Evolutionary conservation across 1,284 basidiomycete genomes (phyloP), one percentile per base, ranked within the genome.

Genomic region (Cystobasidium sp.): DNA sequence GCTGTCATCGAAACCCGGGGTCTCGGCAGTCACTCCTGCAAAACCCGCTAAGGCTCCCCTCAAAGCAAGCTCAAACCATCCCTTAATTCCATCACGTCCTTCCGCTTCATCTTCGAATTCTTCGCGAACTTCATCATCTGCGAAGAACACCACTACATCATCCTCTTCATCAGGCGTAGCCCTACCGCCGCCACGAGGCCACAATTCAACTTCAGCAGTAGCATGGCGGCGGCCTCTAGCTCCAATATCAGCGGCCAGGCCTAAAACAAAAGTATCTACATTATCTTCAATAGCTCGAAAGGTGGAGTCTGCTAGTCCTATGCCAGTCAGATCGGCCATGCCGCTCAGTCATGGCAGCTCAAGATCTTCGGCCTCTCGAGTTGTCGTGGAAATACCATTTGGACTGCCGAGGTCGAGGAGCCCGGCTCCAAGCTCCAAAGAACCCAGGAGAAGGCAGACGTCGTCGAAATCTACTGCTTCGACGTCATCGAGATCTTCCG

Each of bases 121-220:
- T n/a, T 31, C 31, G 31, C 43, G 47, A 14, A 18, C 61, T 47
- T 63, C 41, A 49, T 41, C 59, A 41, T 24, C 20, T 7, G 6
- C 44, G 44, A 63, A 5, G 6, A n/a, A 47, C 6, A 22, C 61
- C 41, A 24, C 16, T 22, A 46, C 55, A 5, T 49, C 56, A 16
- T 47, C 46, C 1, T 58, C n/a, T 18, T 16, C 16, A 37, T 46
- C 53, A 37, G 31, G 31, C 31, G 47, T 69, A 37, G 8, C 10
- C 10, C 43, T 61, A 24, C 68, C 68, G 14, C 61, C 69, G 9
- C 69, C 69, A 10, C 44, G 69, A 7, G 69, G 69, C 12, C 69
- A 71, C n/a, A 20, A 59, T 49, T 22, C 58, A 39, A 7, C 24
- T n/a, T 55, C 69, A 6, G n/a, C 20, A 14, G 69, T 64, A 6